Conservation (phyloP, 768 basidiomycete species). For the Agrocybe praecox region DNA sequence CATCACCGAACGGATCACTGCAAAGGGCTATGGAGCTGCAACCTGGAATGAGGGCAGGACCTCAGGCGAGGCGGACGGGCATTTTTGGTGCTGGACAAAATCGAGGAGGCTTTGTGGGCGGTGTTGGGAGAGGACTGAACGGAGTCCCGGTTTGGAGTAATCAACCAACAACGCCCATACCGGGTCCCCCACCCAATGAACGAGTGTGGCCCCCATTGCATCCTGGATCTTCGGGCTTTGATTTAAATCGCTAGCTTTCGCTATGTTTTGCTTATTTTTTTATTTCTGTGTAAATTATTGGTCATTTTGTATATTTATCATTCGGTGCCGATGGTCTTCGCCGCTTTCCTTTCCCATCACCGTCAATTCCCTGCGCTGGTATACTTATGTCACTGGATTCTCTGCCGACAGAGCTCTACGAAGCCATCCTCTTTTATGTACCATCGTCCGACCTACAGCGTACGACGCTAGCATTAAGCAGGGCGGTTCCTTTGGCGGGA, state of each 20-base stretch:
- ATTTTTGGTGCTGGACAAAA: conserved; percentile 57
- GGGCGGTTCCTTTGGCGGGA: conserved; percentile 62
- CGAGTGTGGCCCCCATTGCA: conserved; percentile 41
- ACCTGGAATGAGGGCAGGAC: conserved; percentile 52
- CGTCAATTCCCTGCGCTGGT: not conserved
- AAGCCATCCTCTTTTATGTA: conserved; percentile 55
- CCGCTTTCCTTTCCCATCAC: not conserved
- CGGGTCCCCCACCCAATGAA: conserved; percentile 42
- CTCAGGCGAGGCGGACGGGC: conserved; percentile 54
- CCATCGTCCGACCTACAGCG: conserved; percentile 47
- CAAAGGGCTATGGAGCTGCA: conserved; percentile 56
- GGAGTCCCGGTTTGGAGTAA: conserved; percentile 35
- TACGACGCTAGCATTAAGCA: conserved; percentile 58
- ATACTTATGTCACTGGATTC: conserved; percentile 22
- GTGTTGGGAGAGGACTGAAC: conserved; percentile 26
- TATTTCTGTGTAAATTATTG: not conserved
- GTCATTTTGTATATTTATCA: conserved; percentile 7
- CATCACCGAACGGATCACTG: conserved; percentile 31
- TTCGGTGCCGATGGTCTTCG: no score
- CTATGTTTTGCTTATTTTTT: conserved; percentile 7
- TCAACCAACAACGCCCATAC: conserved; percentile 38
- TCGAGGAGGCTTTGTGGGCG: conserved; percentile 33
- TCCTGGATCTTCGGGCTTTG: conserved; percentile 21
- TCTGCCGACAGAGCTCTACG: conserved; percentile 71
- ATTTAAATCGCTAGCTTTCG: conserved; percentile 18